A percentile compares a stretch with the other conserved stretches of the same genome.
phyloP scores from a whole-genome alignment of 2,329 filamentous ascomycete genomes.

The Hymenoscyphus scutula region DNA sequence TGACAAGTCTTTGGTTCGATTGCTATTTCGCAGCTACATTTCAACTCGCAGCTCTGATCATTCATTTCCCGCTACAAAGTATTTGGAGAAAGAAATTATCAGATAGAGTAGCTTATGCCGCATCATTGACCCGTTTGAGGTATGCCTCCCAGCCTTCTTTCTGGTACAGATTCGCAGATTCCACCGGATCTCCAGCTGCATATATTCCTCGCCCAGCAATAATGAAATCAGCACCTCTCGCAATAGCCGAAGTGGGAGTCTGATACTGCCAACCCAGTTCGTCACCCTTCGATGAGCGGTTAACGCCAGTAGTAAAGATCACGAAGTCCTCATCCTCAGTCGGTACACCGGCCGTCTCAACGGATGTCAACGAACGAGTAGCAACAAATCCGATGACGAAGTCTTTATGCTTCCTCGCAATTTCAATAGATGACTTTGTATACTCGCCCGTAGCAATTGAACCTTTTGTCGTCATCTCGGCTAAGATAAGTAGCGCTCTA shows the following conservation, averaged over 20 bases:
- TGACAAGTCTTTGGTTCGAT: no score
- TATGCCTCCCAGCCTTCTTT: not conserved
- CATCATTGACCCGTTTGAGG: not conserved
- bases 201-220: not conserved
- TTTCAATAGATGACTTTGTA: not conserved
- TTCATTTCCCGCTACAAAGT: no score
- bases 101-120: no score
- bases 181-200: not conserved
- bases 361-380: not conserved
- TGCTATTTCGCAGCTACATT: no score
- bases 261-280: not conserved
- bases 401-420: slow-evolving; percentile 3
- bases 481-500: not conserved
- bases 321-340: not conserved
- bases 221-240: slow-evolving; percentile 1
- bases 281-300: not conserved
- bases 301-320: not conserved
- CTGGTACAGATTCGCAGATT: not conserved
- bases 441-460: not conserved
- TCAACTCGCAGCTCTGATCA: no score
- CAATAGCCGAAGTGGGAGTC: not conserved
- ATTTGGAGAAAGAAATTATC: no score
- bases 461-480: slow-evolving; percentile 3
- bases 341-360: no score
- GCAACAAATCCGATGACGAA: not conserved